Base-by-base conservation (phyloP, 306 rosid genomes). In the Vachellia pachyceras region DNA sequence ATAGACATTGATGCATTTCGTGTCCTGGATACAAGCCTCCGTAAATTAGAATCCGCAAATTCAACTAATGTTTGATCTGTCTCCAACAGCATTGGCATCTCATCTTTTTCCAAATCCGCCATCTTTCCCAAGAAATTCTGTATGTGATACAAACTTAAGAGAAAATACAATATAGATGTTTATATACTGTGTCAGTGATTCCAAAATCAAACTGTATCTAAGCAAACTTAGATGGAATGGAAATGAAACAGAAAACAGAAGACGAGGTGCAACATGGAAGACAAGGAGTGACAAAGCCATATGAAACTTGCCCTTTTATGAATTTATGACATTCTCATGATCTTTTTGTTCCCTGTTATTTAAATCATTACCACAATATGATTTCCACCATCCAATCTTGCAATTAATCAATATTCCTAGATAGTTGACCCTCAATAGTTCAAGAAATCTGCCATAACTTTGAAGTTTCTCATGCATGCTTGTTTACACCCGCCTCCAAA, bases 1-100 rank as follows among this genome's bases (percentile, higher is more conserved):
- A 88, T 86, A 57, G 92, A 89, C 44, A 90, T 72, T 14, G 97
- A 90, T 12, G 92, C 91, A 79, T 94, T 94, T 77, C 87, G 82
- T 49, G 90, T 78, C 76, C 87, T 77, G 7, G 86, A 79, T 40
- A 79, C 60, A 69, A 61, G 82, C 76, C 84, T 89, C 76, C 52
- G 89, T 18, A 75, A 83, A 18, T 69, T 84, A 40, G 90, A 84
- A 72, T 73, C 79, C 64, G 0, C 54, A 14, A 8, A 47, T 42
- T 90, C 91, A 25, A 86, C 88, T 5, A 80, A 78, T 60, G 36
- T 69, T 50, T 82, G 87, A 3, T 70, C 78, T 33, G 85, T 55
- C 78, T 82, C 82, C 22, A 87, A 84, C 73, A 95, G 86, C 90
- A 90, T 91, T 6, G 94, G 97, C 69, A 49, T 40, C 63, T 90